Conservation (phyloP, 2,329 filamentous ascomycete species). For the Pseudomassariella vexata region DNA sequence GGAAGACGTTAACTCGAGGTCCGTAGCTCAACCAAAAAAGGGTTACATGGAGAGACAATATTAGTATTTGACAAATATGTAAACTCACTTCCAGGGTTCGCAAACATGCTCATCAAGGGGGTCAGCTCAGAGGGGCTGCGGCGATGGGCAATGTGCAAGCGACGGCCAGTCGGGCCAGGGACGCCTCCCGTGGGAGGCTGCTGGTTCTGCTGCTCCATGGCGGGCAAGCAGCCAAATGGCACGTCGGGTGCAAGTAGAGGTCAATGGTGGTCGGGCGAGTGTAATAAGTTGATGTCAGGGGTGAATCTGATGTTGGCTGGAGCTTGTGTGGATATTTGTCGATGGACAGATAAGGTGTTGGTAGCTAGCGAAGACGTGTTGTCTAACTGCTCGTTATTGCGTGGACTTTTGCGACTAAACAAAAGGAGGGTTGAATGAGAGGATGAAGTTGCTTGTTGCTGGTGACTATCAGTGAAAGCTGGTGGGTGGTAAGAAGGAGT, state of each 20-base stretch:
- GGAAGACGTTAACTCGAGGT: conserved; percentile 1
- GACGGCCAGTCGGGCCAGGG: conserved; percentile 74
- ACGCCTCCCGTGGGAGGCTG: conserved; percentile 48
- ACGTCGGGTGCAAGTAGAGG: conserved; percentile 37
- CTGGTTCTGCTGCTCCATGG: conserved; percentile 49
- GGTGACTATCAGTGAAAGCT: conserved; percentile 17
- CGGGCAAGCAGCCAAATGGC: conserved; percentile 37
- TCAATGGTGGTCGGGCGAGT: conserved; percentile 7
- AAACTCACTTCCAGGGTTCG: conserved; percentile 59
- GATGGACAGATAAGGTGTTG: conserved; percentile 16
- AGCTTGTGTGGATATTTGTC: conserved; percentile 14
- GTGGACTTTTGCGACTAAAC: conserved; percentile 28
- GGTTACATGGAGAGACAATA: conserved; percentile 3
- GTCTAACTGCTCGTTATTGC: conserved; percentile 18
- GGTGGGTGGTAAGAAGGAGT: conserved; percentile 26
- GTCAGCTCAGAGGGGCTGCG: conserved; percentile 96
- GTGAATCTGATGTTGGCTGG: conserved; percentile 4
- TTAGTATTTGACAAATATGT: conserved; percentile 6
- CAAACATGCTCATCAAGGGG: conserved; percentile 90
- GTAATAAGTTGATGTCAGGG: not conserved
- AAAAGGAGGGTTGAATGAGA: conserved; percentile 35
- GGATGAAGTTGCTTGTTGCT: conserved; percentile 23
- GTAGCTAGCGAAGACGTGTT: no score
- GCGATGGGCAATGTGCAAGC: conserved; percentile 94
- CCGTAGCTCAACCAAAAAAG: conserved; percentile 3